phyloP scores from a whole-genome alignment of 1,284 basidiomycete species.

The Moesziomyces globuligerus region DNA sequence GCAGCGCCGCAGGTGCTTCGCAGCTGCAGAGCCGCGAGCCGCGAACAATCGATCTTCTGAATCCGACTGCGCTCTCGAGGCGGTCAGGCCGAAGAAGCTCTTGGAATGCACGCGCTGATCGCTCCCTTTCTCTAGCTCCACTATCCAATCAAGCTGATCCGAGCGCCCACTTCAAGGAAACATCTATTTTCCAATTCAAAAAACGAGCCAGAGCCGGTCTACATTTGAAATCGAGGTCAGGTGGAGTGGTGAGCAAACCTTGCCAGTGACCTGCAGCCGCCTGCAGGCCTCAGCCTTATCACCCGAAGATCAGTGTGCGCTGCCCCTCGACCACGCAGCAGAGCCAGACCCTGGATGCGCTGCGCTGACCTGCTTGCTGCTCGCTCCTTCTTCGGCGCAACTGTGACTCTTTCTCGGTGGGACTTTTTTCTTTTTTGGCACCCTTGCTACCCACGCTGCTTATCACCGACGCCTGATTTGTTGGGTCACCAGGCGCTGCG shows the following conservation, averaged over 20 bases:
- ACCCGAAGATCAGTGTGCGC: neutral
- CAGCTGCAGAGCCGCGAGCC: no score
- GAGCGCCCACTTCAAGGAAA: neutral
- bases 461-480: conserved; percentile 21
- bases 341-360: neutral
- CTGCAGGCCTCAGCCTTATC: no score
- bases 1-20: no score
- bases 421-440: conserved; percentile 10
- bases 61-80: neutral
- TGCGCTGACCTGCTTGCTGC: no score
- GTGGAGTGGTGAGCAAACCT: neutral
- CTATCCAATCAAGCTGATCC: neutral
- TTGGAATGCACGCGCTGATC: conserved; percentile 21
- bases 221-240: neutral
- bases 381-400: conserved; percentile 20
- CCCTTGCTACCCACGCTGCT: neutral
- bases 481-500: conserved; percentile 13
- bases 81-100: conserved; percentile 11
- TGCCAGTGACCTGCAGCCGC: no score
- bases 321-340: neutral
- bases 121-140: conserved; percentile 3
- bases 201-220: neutral
- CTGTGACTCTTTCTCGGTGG: conserved; percentile 7
- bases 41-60: neutral
- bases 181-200: neutral